Evolutionary conservation across 371 early-diverging fungal genomes (phyloP), one percentile per base, ranked within the genome.

Genomic region (Lichtheimia corymbifera): DNA sequence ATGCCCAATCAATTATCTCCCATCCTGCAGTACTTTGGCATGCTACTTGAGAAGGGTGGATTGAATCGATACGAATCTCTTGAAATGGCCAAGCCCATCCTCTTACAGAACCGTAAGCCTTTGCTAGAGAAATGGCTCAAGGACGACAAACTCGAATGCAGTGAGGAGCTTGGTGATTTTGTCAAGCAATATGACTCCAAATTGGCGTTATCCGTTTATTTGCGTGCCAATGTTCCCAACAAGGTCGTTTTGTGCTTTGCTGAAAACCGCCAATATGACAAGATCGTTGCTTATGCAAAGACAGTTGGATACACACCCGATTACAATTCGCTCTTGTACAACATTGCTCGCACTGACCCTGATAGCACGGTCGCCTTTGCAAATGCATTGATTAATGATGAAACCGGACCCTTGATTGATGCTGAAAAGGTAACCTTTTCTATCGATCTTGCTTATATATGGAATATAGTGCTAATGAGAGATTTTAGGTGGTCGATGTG

Each of bases 41-140:
- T 92, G 14, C 77, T 98, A n/a, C 82, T 98, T 18, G 98, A 98
- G 68, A 95, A 93, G 80, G 96, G 95, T 20, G 87, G 88, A 54
- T 82, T 98, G 53, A 98, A 97, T 86, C 89, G 92, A 68, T 84
- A 87, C 70, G 99, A 98, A 80, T 93, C 97, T 4, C 74, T 98
- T 24, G 97, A 97, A 71, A 87, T 98, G 30, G 94, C 97, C 47
- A 86, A 89, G 49, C 97, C 97, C 4, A 95, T 98, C 6, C 79
- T 98, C 27, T 84, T 84, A 17, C 96, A 97, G 69, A 93, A 93
- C 55, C 90, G 95, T 60, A 96, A 96, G 70, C 91, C 95, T 62
- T 74, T 98, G 57, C 77, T 98, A 14, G 97, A 98, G 65, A 98
- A 96, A 71, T 98, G 98, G 98, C 85, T 98, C 57, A 97, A 97